A percentile compares a stretch with the other conserved stretches of the same genome.
Conservation (phyloP, 176 grass and related monocot species). For the Cocos nucifera region DNA sequence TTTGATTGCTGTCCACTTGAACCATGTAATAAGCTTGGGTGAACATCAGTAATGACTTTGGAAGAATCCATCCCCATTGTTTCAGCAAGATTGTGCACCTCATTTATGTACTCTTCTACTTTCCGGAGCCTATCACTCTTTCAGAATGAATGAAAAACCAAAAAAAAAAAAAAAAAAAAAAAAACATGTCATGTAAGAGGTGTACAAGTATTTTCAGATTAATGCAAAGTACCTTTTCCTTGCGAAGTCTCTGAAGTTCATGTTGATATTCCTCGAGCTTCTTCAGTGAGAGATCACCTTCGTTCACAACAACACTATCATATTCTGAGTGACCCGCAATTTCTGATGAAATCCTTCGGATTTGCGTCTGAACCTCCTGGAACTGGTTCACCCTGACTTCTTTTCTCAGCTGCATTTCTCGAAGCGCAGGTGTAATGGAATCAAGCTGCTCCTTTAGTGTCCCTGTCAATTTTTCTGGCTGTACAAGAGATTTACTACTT, state of each 20-base stretch:
- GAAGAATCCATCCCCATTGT: slow-evolving; percentile 87
- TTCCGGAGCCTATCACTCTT: slow-evolving; percentile 78
- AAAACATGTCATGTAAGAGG: no score
- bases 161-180: slow-evolving; percentile 19
- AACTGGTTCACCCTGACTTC: slow-evolving; percentile 73
- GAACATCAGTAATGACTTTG: slow-evolving; percentile 57
- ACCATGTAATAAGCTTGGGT: slow-evolving; percentile 59
- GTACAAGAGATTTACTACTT: neutral
- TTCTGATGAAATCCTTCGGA: slow-evolving; percentile 69
- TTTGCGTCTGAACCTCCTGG: slow-evolving; percentile 65
- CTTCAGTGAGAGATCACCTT: slow-evolving; percentile 81
- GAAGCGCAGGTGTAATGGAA: slow-evolving; percentile 82
- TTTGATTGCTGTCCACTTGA: slow-evolving; percentile 51
- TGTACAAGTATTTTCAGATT: no score
- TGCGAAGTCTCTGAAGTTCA: slow-evolving; percentile 65
- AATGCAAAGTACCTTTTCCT: slow-evolving; percentile 56
- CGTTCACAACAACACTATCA: slow-evolving; percentile 50
- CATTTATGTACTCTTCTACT: slow-evolving; percentile 71
- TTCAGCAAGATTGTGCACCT: slow-evolving; percentile 51
- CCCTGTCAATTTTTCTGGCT: slow-evolving; percentile 81
- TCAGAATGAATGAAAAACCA: slow-evolving; percentile 1
- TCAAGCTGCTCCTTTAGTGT: slow-evolving; percentile 90
- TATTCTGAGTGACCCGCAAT: slow-evolving; percentile 40
- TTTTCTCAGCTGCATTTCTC: slow-evolving; percentile 92
- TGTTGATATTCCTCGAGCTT: slow-evolving; percentile 75